Conservation (phyloP, 805 yeast genomes). For the Komagataella phaffii region DNA sequence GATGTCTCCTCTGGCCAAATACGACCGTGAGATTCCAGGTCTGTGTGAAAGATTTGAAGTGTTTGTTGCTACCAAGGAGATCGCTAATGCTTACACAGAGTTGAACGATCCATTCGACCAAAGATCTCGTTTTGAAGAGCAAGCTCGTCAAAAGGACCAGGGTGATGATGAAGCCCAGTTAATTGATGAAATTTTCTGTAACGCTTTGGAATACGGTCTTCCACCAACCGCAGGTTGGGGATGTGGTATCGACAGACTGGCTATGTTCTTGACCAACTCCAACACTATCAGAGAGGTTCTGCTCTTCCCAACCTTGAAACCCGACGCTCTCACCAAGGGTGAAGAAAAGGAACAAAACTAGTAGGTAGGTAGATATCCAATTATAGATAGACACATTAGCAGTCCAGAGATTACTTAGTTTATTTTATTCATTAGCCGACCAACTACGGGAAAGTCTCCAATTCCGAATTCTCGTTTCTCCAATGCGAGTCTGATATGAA, state of each 20-base stretch:
- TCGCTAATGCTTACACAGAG: slow-evolving; percentile 96
- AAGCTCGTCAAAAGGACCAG: slow-evolving; percentile 95
- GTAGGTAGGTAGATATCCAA: not conserved
- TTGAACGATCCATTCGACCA: slow-evolving; percentile 98
- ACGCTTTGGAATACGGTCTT: slow-evolving; percentile 94
- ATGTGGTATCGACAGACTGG: slow-evolving; percentile 94
- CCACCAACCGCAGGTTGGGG: slow-evolving; percentile 99
- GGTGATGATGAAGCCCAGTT: slow-evolving; percentile 99
- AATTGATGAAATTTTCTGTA: slow-evolving; percentile 93
- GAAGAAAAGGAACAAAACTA: slow-evolving; percentile 16
- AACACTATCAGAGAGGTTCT: slow-evolving; percentile 95
- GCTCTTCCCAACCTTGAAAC: slow-evolving; percentile 97
- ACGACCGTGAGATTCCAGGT: slow-evolving; percentile 85
- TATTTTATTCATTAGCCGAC: not conserved
- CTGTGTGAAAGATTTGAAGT: slow-evolving; percentile 97
- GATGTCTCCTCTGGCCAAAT: slow-evolving; percentile 99
- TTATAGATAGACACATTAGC: not conserved
- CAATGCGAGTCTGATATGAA: no score
- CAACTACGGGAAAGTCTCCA: not conserved
- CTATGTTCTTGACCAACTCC: slow-evolving; percentile 95
- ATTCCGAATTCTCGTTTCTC: not conserved
- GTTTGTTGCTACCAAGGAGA: slow-evolving; percentile 96
- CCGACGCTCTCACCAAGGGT: slow-evolving; percentile 43
- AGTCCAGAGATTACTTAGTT: not conserved
- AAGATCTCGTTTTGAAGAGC: slow-evolving; percentile 95